Conservation (phyloP, 495 filamentous ascomycete genomes). For the Daldinia vernicosa region DNA sequence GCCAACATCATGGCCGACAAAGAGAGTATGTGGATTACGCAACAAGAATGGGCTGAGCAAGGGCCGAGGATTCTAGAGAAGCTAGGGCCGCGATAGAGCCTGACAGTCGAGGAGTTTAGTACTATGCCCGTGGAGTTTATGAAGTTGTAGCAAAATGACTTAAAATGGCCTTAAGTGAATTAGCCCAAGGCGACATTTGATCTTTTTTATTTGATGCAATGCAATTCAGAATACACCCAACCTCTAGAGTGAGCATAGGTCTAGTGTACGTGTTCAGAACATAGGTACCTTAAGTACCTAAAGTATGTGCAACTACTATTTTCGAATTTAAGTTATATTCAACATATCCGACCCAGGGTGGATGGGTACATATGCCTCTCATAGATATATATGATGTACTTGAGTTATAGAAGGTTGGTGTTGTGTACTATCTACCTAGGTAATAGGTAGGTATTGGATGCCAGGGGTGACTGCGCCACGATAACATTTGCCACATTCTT, state of each 20-base stretch:
- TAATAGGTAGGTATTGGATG: too few relatives aligned
- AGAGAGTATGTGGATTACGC: constrained; percentile 98
- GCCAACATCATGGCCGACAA: constrained; percentile 99
- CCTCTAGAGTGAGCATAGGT: not conserved
- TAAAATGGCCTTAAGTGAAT: constrained; percentile 28
- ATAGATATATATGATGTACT: not conserved
- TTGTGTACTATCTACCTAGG: not conserved
- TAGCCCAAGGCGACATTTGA: not conserved
- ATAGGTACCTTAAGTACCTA: too few relatives aligned
- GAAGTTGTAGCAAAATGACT: constrained; percentile 34
- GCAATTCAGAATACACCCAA: not conserved
- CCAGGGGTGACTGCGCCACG: constrained; percentile 41
- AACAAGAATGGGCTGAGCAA: constrained; percentile 96
- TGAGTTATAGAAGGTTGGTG: too few relatives aligned
- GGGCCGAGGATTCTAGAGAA: constrained; percentile 88
- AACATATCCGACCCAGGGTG: not conserved
- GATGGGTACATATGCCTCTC: not conserved
- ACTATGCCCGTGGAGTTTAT: constrained; percentile 35
- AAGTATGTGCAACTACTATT: too few relatives aligned
- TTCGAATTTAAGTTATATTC: not conserved
- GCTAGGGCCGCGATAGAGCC: constrained; percentile 77
- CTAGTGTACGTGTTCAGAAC: too few relatives aligned
- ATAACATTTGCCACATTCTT: constrained; percentile 15
- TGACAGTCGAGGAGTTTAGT: constrained; percentile 15
- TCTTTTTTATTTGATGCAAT: constrained; percentile 8